Conservation (phyloP, 352 stramenopile genomes). For the Globisporangium yorkense region DNA sequence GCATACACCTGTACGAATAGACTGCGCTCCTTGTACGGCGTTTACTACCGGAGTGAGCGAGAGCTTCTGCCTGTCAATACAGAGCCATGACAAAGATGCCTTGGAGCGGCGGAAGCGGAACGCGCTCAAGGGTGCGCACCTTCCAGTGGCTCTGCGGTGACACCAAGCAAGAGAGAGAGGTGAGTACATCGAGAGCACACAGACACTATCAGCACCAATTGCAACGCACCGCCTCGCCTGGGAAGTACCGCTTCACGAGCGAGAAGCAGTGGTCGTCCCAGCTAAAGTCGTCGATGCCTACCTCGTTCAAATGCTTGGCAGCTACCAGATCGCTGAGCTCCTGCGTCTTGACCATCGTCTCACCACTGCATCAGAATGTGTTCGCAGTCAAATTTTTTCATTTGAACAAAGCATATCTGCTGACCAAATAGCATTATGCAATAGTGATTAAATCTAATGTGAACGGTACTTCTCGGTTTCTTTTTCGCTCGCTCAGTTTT, state of each 20-base stretch:
- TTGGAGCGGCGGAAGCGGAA: too few species aligned
- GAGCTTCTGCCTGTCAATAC: neutral
- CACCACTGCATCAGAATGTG: too few species aligned
- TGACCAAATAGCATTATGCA: too few species aligned
- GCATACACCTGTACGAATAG: neutral
- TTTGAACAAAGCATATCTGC: too few species aligned
- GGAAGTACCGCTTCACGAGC: constrained; percentile 81
- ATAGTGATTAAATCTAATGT: too few species aligned
- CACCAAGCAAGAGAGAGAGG: neutral
- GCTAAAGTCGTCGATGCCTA: constrained; percentile 63
- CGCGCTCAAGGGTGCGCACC: constrained; percentile 2
- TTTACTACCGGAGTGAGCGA: neutral
- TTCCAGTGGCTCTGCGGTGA: constrained; percentile 41
- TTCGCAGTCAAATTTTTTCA: too few species aligned
- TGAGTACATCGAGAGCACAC: neutral
- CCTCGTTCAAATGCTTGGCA: too few species aligned
- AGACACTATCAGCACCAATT: neutral
- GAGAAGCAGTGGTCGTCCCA: constrained; percentile 88
- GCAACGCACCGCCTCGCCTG: constrained; percentile 37
- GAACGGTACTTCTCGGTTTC: too few species aligned
- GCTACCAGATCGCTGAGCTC: too few species aligned
- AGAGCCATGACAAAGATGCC: neutral
- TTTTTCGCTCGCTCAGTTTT: too few species aligned
- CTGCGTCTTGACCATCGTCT: too few species aligned
- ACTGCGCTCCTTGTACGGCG: neutral